Evolutionary conservation across 192 early-diverging fungal genomes (phyloP).

Genomic region (Phycomyces nitens): DNA sequence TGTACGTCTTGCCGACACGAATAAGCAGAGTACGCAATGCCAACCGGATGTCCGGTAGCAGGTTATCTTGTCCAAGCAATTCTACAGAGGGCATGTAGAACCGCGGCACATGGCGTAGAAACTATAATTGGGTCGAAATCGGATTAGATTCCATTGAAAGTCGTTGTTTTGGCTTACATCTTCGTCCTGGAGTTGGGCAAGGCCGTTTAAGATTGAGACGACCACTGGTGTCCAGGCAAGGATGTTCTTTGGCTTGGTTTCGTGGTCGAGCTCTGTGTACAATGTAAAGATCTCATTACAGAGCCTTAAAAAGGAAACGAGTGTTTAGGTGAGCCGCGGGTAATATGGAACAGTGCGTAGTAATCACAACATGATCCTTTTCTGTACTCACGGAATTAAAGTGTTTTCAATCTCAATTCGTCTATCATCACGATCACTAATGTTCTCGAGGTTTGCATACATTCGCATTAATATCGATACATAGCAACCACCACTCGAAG

Average conservation of each 20-base stretch:
- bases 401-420: constrained; percentile 35
- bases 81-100: constrained; percentile 67
- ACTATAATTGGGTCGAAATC: constrained; percentile 33
- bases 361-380: not conserved
- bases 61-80: constrained; percentile 58
- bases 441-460: constrained; percentile 48
- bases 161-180: constrained; percentile 35
- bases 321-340: not conserved
- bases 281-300: constrained; percentile 55
- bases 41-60: constrained; percentile 55
- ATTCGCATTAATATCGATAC: constrained; percentile 66
- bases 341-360: not conserved
- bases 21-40: constrained; percentile 45
- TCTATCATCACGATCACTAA: constrained; percentile 35
- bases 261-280: constrained; percentile 65
- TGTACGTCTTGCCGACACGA: constrained; percentile 43
- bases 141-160: not conserved
- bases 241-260: constrained; percentile 67
- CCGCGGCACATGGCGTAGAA: constrained; percentile 50
- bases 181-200: constrained; percentile 64
- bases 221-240: constrained; percentile 76
- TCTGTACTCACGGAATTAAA: constrained; percentile 39
- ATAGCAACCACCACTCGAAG: constrained; percentile 64
- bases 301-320: constrained; percentile 27
- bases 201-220: constrained; percentile 62